These are phyloP conservation scores for Gomphus bonarii DNA, from an alignment of 1,284 basidiomycete genomes.

Conservation along the genomic window DNA sequence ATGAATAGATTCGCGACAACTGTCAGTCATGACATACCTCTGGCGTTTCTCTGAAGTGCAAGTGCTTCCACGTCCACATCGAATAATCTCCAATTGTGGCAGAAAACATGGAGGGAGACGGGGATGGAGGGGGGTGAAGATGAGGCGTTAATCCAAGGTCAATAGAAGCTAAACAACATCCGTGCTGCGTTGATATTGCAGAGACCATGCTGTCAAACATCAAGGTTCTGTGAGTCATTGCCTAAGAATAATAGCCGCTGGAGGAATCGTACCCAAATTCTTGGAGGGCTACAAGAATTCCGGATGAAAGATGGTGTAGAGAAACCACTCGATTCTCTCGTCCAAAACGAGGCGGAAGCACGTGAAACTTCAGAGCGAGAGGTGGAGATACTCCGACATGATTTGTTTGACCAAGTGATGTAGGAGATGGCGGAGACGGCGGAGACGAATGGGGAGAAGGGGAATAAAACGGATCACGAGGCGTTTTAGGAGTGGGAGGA, in stretches of 20 bases:
- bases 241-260: background rate
- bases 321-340: conserved; percentile 30
- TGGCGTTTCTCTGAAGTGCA: background rate
- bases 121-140: conserved; percentile 2
- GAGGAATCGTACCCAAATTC: conserved; percentile 14
- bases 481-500: background rate
- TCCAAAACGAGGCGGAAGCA: conserved; percentile 34
- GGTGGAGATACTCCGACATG: background rate
- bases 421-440: conserved; percentile 13
- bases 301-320: conserved; percentile 32
- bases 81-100: background rate
- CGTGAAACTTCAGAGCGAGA: conserved; percentile 7
- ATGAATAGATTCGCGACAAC: background rate
- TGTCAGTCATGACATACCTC: background rate
- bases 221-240: background rate
- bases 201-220: background rate
- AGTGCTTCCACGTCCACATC: background rate
- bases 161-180: conserved; percentile 1
- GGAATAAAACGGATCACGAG: conserved; percentile 17
- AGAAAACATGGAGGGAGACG: background rate
- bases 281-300: conserved; percentile 40
- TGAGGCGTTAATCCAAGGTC: conserved; percentile 1
- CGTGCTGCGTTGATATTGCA: background rate
- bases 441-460: conserved; percentile 36
- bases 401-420: background rate